A percentile compares a stretch with the other conserved stretches of the same genome.
These are phyloP conservation scores for Letharia columbiana DNA, from an alignment of 495 filamentous ascomycete genomes.

Conservation along the genomic window DNA sequence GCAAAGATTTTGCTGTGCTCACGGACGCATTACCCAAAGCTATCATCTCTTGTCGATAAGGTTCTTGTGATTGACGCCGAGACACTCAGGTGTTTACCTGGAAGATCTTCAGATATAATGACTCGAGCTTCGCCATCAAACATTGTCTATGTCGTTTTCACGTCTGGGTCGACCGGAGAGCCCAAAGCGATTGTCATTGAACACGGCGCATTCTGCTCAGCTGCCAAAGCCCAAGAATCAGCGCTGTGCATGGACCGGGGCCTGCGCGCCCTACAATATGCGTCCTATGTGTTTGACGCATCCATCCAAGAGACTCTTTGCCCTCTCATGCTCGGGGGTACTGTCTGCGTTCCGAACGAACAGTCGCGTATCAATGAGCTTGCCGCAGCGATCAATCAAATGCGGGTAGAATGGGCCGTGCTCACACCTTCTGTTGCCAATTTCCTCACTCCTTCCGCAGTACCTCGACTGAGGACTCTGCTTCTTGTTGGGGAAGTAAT, in stretches of 20 bases:
- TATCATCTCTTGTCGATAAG: conserved; percentile 29
- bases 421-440: conserved; percentile 48
- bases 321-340: conserved; percentile 37
- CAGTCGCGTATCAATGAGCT: conserved; percentile 44
- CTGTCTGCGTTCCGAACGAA: conserved; percentile 44
- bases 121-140: conserved; percentile 8
- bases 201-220: conserved; percentile 38
- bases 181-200: conserved; percentile 43
- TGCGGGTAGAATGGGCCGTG: conserved; percentile 27
- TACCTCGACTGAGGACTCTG: conserved; percentile 38
- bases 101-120: neutral
- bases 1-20: conserved; percentile 49
- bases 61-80: conserved; percentile 34
- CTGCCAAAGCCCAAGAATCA: conserved; percentile 38
- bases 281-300: conserved; percentile 47
- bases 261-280: conserved; percentile 42
- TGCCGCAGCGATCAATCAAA: conserved; percentile 37
- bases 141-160: conserved; percentile 35
- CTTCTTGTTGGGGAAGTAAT: conserved; percentile 41
- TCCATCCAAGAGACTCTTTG: conserved; percentile 38
- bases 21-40: conserved; percentile 22
- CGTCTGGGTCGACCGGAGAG: conserved; percentile 44
- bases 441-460: conserved; percentile 39
- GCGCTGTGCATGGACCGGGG: conserved; percentile 24
- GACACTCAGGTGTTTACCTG: conserved; percentile 27